Base-by-base conservation (phyloP, 202 grass and related monocot species). In the Setaria viridis region DNA sequence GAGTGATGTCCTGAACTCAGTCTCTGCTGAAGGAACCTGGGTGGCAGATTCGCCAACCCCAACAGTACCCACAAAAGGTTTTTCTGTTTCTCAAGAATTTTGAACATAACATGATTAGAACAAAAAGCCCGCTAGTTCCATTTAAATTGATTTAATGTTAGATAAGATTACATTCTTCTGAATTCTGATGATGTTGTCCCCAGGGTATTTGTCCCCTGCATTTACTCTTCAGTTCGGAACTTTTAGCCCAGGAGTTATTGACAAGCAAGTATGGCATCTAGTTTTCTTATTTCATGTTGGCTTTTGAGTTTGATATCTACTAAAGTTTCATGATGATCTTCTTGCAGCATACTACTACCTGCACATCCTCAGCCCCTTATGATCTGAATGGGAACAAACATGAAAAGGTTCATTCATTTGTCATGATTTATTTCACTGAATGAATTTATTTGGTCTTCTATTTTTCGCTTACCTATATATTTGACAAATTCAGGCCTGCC, bases 211-310 rank as follows among this genome's bases (percentile, higher is more conserved):
- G 21, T 54, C 87, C 25, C 62, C 77, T 62, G 17, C 82, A 71
- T 83, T 91, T 77, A 69, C 87, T 62, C 92, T 97, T 81, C 95
- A 97, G 76, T 93, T 97, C 66, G 92, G 95, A 79, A 86, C 85
- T 84, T 86, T 94, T 82, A 94, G 76, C 73, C 82, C 84, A 55
- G 95, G 85, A 55, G 85, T 87, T 53, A 88, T 93, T 77, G 87
- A 90, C 74, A 80, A 91, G 37, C 87, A 93, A 86, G 92, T 88
- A 74, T 72, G 67, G 1, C 32, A 85, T 74, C 63, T 48, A 15
- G 78, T 83, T 30, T 37, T 57, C 15, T 82, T 66, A 63, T 85
- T 67, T 70, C 9, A n/a, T 83, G 19, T 29, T 56, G 77, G 21
- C 25, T 72, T 57, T 67, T 54, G 8, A 79, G 19, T 58, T 80